These are phyloP conservation scores for Ormosia semicastrata DNA, from an alignment of 306 rosid species.

Conservation along the genomic window DNA sequence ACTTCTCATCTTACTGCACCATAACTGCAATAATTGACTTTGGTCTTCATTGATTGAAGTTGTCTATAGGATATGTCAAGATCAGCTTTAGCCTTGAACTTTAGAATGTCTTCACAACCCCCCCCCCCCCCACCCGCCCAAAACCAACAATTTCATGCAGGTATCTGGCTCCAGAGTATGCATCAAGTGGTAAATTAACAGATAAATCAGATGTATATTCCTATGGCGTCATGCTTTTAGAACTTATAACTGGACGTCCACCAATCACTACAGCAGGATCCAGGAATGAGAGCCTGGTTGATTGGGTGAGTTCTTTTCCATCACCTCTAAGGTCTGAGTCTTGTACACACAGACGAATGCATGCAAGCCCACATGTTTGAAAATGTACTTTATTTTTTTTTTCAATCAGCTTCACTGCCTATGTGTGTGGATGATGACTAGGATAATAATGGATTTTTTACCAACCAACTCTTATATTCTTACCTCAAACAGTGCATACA, in stretches of 20 bases:
- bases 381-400: too few species aligned
- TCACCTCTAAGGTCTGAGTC: background rate
- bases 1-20: background rate
- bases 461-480: too few species aligned
- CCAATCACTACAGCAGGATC: conserved; percentile 43
- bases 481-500: too few species aligned
- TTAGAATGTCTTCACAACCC: background rate
- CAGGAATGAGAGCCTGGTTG: conserved; percentile 51
- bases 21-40: background rate
- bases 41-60: background rate
- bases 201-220: conserved; percentile 67
- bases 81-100: background rate
- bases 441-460: background rate
- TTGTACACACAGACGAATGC: background rate
- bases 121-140: background rate
- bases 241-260: conserved; percentile 55
- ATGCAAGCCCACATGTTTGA: background rate
- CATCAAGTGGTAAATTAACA: conserved; percentile 63
- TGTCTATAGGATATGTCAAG: background rate
- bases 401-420: background rate
- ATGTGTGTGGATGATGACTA: background rate
- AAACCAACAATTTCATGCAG: conserved; percentile 30
- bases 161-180: conserved; percentile 69
- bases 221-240: conserved; percentile 60
- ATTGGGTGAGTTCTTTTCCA: conserved; percentile 51